A percentile compares a stretch with the other conserved stretches of the same genome.
phyloP scores from a whole-genome alignment of 2,329 filamentous ascomycete species.

The Fusarium globosum region DNA sequence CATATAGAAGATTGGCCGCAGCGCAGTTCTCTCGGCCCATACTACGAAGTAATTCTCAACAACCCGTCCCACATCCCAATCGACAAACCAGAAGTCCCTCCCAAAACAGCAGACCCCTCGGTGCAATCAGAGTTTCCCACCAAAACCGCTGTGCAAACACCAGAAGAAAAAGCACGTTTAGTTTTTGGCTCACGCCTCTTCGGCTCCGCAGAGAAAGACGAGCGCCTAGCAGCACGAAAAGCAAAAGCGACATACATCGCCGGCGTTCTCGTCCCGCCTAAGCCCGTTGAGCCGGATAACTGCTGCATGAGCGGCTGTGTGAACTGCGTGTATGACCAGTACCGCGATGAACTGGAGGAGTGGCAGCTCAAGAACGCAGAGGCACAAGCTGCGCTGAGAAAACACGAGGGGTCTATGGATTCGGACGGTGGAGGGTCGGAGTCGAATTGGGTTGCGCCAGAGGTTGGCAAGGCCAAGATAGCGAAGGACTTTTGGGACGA shows the following conservation, averaged over 20 bases:
- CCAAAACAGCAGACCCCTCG: constrained; percentile 51
- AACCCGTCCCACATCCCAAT: constrained; percentile 55
- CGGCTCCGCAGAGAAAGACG: constrained; percentile 76
- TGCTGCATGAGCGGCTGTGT: constrained; percentile 99
- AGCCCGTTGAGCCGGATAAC: constrained; percentile 91
- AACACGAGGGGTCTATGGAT: constrained; percentile 71
- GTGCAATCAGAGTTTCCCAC: constrained; percentile 28
- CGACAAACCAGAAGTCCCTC: constrained; percentile 58
- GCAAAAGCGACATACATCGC: constrained; percentile 74
- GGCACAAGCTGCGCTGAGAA: constrained; percentile 67
- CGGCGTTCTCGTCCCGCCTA: constrained; percentile 84
- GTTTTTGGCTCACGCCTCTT: constrained; percentile 85
- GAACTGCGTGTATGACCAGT: constrained; percentile 96
- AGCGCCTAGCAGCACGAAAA: constrained; percentile 67
- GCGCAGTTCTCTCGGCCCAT: constrained; percentile 63
- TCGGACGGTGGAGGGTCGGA: constrained; percentile 83
- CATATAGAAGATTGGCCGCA: constrained; percentile 50
- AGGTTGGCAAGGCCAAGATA: constrained; percentile 53
- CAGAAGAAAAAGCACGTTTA: constrained; percentile 69
- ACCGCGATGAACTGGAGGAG: constrained; percentile 90
- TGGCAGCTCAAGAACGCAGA: constrained; percentile 77
- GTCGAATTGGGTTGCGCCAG: constrained; percentile 66
- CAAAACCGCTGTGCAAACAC: constrained; percentile 50
- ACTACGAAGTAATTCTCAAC: constrained; percentile 68
- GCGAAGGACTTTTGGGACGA: constrained; percentile 68